Percentiles rank a stretch among this genome's conserved stretches.
Evolutionary conservation across 2,329 filamentous ascomycete species (phyloP).

Genomic region (Rhynchosporium agropyri): DNA sequence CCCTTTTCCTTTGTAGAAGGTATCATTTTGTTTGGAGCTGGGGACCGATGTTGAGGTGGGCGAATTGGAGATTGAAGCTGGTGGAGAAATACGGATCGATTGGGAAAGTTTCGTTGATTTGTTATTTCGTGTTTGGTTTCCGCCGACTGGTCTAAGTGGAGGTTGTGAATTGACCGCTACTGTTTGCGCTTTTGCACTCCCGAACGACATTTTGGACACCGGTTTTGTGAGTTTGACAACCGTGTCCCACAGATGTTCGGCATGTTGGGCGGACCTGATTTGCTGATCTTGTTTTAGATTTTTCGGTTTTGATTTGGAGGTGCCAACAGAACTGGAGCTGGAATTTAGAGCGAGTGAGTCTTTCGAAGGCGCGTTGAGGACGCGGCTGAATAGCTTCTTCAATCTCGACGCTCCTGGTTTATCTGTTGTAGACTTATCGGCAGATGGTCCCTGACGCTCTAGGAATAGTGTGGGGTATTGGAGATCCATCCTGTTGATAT

Average conservation of each 20-base stretch:
- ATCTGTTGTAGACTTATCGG: neutral
- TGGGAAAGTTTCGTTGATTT: neutral
- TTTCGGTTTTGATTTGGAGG: neutral
- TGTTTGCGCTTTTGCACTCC: too few relatives aligned
- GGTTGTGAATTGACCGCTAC: neutral
- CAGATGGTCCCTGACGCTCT: neutral
- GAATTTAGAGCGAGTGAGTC: neutral
- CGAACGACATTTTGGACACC: neutral
- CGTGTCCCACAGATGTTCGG: conserved; percentile 6
- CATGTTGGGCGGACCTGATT: neutral
- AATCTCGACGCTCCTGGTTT: conserved; percentile 4
- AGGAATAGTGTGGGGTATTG: conserved; percentile 18
- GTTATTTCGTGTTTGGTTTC: neutral
- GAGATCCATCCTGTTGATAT: conserved; percentile 14
- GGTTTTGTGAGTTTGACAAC: neutral
- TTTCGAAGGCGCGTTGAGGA: neutral
- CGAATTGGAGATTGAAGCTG: too few relatives aligned
- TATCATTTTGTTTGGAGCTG: conserved; percentile 10
- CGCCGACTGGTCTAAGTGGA: neutral
- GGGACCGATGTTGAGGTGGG: neutral
- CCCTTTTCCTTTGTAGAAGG: conserved; percentile 19
- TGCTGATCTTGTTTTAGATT: neutral
- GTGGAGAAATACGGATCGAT: too few relatives aligned
- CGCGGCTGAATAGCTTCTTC: conserved; percentile 3
- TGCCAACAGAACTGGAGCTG: too few relatives aligned